phyloP scores from a whole-genome alignment of 2,329 filamentous ascomycete species.

The Amphichorda felina region DNA sequence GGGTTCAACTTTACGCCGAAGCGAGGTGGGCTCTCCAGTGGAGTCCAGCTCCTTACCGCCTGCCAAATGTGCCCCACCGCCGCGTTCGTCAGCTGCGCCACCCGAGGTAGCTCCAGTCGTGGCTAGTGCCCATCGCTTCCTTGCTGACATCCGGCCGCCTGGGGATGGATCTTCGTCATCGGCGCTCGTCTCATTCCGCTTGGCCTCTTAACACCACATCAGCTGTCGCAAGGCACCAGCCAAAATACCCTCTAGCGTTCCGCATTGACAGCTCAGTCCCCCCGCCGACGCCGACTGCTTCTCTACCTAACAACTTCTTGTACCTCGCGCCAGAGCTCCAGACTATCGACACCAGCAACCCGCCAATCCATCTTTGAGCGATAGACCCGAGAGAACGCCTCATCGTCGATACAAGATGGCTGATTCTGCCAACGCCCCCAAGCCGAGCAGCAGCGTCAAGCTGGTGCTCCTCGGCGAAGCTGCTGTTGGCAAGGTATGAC shows the following conservation, averaged over 20 bases:
- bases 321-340: too few species aligned
- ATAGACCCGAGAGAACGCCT: background rate
- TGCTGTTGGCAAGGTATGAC: conserved; percentile 85
- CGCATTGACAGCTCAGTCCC: too few species aligned
- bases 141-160: too few species aligned
- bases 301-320: too few species aligned
- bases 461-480: conserved; percentile 95
- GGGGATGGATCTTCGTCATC: conserved; percentile 4
- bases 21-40: background rate
- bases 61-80: background rate
- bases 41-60: too few species aligned
- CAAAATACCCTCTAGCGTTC: too few species aligned
- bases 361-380: too few species aligned
- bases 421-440: conserved; percentile 52
- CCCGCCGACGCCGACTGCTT: too few species aligned
- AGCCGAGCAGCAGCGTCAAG: conserved; percentile 99
- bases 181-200: conserved; percentile 1
- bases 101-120: too few species aligned
- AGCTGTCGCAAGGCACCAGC: background rate
- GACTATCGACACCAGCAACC: too few species aligned
- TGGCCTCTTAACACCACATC: background rate
- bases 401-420: conserved; percentile 11
- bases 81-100: background rate
- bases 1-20: background rate
- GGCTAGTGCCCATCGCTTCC: too few species aligned